phyloP scores from a whole-genome alignment of 352 stramenopile species.

The Globisporangium carolinianum region DNA sequence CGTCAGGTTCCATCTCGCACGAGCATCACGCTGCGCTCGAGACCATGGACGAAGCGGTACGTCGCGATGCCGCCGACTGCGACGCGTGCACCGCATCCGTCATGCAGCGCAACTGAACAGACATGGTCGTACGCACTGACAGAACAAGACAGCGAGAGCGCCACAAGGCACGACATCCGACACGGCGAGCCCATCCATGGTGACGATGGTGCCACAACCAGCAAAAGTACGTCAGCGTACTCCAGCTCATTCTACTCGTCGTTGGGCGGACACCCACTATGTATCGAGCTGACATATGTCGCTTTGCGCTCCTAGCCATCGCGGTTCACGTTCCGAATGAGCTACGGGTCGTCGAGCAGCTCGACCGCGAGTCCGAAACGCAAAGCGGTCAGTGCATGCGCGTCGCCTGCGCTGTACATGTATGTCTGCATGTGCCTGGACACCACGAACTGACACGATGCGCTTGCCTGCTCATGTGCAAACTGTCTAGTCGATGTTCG shows the following conservation, averaged over 20 bases:
- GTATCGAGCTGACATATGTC: neutral
- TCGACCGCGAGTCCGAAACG: conserved; percentile 5
- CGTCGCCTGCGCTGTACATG: too few relatives aligned
- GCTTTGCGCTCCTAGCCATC: neutral
- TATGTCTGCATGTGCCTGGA: neutral
- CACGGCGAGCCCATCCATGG: conserved; percentile 1
- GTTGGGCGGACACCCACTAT: neutral
- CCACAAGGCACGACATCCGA: neutral
- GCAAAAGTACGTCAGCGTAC: neutral
- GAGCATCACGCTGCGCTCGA: neutral
- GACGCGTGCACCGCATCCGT: neutral
- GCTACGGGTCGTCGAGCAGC: conserved; percentile 6
- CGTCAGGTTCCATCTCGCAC: neutral
- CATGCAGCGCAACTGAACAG: neutral
- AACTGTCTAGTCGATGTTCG: conserved; percentile 19
- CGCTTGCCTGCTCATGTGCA: neutral
- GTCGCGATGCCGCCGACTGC: too few relatives aligned
- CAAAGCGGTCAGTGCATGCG: neutral
- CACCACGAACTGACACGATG: neutral
- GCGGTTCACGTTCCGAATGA: conserved; percentile 4
- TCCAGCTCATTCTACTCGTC: too few relatives aligned
- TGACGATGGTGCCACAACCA: conserved; percentile 4
- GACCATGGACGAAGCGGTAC: neutral
- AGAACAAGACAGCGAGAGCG: too few relatives aligned
- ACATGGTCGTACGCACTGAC: too few relatives aligned